Evolutionary conservation across 1,139 yeast genomes (phyloP).

Genomic region (Hanseniaspora gamundiae): DNA sequence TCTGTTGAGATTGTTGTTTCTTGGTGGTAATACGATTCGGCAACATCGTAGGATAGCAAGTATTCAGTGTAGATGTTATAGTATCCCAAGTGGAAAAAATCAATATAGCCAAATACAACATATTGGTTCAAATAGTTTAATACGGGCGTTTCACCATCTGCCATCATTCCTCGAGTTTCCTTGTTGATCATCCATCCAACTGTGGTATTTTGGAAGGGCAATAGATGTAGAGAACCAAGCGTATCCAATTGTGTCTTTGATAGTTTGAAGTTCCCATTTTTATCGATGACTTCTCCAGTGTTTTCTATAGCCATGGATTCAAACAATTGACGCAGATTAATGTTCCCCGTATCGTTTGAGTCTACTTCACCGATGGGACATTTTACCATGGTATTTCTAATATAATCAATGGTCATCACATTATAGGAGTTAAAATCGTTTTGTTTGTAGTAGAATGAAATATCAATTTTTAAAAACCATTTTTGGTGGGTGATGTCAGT

Average conservation of each 20-base stretch:
- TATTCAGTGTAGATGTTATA: constrained; percentile 22
- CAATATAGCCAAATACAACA: constrained; percentile 19
- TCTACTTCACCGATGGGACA: not conserved
- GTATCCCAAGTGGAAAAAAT: constrained; percentile 14
- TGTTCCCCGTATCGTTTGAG: not conserved
- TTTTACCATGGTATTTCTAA: not conserved
- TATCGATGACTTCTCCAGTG: not conserved
- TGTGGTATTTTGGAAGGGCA: constrained; percentile 22
- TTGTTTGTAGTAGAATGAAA: not conserved
- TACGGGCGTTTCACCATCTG: not conserved
- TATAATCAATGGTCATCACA: not conserved
- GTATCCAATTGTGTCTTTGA: not conserved
- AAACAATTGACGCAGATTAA: not conserved
- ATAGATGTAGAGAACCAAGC: constrained; percentile 9
- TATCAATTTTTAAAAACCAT: constrained; percentile 2
- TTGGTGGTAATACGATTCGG: constrained; percentile 7
- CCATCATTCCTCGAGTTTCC: constrained; percentile 10
- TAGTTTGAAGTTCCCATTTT: not conserved
- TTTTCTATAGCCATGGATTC: not conserved
- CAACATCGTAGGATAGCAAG: constrained; percentile 12
- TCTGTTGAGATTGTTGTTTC: not conserved
- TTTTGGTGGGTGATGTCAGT: not conserved
- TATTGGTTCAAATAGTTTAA: constrained; percentile 12
- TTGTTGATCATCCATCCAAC: constrained; percentile 24
- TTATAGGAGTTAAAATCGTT: not conserved